Evolutionary conservation across 2,329 filamentous ascomycete species (phyloP).

Genomic region (Cercospora citrullina): DNA sequence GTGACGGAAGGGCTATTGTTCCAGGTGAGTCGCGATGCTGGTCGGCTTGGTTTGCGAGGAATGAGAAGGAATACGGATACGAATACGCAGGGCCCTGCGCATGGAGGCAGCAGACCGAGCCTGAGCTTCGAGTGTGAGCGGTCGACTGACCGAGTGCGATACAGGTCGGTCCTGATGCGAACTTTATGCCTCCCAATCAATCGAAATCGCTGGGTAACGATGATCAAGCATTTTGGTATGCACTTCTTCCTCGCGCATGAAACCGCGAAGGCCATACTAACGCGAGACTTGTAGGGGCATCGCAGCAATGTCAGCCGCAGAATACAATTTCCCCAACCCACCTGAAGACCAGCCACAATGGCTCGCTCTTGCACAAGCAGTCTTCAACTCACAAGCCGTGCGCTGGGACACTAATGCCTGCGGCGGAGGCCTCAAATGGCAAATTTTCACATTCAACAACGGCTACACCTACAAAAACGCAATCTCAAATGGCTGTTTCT

Average conservation of each 20-base stretch:
- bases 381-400: slow-evolving; percentile 40
- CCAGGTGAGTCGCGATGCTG: slow-evolving; percentile 55
- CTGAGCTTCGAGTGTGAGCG: neutral
- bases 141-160: neutral
- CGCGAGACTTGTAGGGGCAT: slow-evolving; percentile 39
- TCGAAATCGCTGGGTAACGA: slow-evolving; percentile 50
- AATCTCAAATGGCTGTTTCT: slow-evolving; percentile 51
- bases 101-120: neutral
- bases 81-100: neutral
- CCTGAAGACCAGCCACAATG: slow-evolving; percentile 43
- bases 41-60: neutral
- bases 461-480: slow-evolving; percentile 51
- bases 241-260: neutral
- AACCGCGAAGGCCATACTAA: neutral
- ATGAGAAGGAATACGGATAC: neutral
- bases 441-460: slow-evolving; percentile 44
- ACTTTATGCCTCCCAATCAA: slow-evolving; percentile 57
- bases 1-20: slow-evolving; percentile 59
- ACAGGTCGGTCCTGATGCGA: slow-evolving; percentile 31
- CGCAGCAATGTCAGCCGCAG: slow-evolving; percentile 56
- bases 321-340: slow-evolving; percentile 49
- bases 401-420: slow-evolving; percentile 40
- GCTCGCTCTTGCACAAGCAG: slow-evolving; percentile 45
- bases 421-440: slow-evolving; percentile 40
- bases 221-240: slow-evolving; percentile 56